Base-by-base conservation (phyloP, 345 rosid genomes). In the Xanthoceras sorbifolium region DNA sequence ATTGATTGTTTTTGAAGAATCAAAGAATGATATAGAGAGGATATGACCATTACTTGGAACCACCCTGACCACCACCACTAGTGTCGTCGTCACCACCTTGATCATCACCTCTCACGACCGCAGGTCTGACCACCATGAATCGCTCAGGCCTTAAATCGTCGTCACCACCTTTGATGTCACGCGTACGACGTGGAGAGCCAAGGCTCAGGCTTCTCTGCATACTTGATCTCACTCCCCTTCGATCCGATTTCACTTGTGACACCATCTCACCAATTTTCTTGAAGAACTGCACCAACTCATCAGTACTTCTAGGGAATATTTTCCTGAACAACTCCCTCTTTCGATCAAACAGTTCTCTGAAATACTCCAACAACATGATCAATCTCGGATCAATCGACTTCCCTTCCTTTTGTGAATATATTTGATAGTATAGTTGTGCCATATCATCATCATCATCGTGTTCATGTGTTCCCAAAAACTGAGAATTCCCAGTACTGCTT, bases 41-140 rank as follows among this genome's bases (percentile, higher is more conserved):
- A 6, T 42, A 8, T 42, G 28, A 10, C 26, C n/a, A n/a, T 8
- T 54, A 54, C 34, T 54, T 34, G 64, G 57, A 59, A 9, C 5
- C 36, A 38, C 85, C 85, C 9, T 75, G 77, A 12, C 52, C 52
- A 31, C 71, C 80, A 17, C 67, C 23, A 5, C 75, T 75, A 14
- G 69, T 70, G 17, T 67, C 46, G 14, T 15, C 74, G 8, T 68
- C 72, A 8, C 77, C 54, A 20, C 63, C 78, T n/a, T n/a, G n/a
- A 9, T 69, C 73, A 52, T 38, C 70, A 3, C 23, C 59, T 6
- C 78, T 66, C 17, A 78, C 74, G 55, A 74, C 75, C 15, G 83
- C 79, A 5, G 82, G 80, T 67, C 77, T 77, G 9, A 88, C 79
- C 82, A 88, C 79, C 82, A 81, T 88, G 71, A 88, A 88, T 74